Evolutionary conservation across 2,329 filamentous ascomycete species (phyloP).

Genomic region (Aphanoascus verrucosus): DNA sequence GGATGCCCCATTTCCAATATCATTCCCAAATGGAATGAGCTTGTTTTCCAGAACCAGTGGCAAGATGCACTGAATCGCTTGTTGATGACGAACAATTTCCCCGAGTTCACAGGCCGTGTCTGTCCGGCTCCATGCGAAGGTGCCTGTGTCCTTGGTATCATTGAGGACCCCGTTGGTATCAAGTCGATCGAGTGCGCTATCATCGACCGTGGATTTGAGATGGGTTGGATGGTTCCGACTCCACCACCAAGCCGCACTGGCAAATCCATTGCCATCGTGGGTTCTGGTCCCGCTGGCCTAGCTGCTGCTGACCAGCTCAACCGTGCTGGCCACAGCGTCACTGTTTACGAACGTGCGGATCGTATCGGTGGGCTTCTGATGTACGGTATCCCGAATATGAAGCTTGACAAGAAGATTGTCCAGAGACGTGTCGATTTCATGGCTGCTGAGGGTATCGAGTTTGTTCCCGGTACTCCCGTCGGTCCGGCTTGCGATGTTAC

Average conservation of each 20-base stretch:
- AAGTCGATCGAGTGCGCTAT: slow-evolving; percentile 98
- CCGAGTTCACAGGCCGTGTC: slow-evolving; percentile 92
- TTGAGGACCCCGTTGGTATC: slow-evolving; percentile 93
- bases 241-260: slow-evolving; percentile 71
- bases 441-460: slow-evolving; percentile 75
- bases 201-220: slow-evolving; percentile 93
- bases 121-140: slow-evolving; percentile 95
- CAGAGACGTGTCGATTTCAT: slow-evolving; percentile 93
- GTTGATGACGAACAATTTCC: slow-evolving; percentile 97
- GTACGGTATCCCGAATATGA: slow-evolving; percentile 99
- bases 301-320: slow-evolving; percentile 89
- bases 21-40: slow-evolving; percentile 91
- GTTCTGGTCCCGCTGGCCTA: slow-evolving; percentile 84
- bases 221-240: slow-evolving; percentile 89
- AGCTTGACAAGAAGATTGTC: slow-evolving; percentile 94
- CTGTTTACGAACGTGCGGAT: slow-evolving; percentile 86
- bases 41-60: slow-evolving; percentile 70
- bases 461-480: slow-evolving; percentile 66
- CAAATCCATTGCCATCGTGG: slow-evolving; percentile 80
- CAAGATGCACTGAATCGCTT: slow-evolving; percentile 81
- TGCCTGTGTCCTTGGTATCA: slow-evolving; percentile 91
- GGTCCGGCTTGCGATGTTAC: slow-evolving; percentile 61
- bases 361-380: slow-evolving; percentile 85
- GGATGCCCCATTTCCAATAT: slow-evolving; percentile 96
- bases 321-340: slow-evolving; percentile 77